These are phyloP conservation scores for Notholithocarpus densiflorus DNA, from an alignment of 306 rosid genomes.

Conservation along the genomic window DNA sequence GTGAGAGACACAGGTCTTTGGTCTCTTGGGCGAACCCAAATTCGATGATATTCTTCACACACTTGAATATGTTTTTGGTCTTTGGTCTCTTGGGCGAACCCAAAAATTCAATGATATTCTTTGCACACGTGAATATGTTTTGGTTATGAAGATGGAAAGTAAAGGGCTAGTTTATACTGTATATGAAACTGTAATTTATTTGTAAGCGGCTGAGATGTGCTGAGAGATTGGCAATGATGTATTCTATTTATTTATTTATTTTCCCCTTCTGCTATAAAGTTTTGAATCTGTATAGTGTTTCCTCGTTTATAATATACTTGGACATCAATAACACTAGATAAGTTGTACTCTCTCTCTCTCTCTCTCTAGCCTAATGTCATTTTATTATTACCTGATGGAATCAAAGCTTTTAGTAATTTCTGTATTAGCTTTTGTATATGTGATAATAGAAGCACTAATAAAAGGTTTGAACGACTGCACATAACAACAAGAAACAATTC, in stretches of 20 bases:
- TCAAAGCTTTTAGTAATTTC: too few relatives aligned
- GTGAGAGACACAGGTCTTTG: constrained; percentile 87
- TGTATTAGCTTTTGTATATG: too few relatives aligned
- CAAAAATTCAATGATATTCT: constrained; percentile 54
- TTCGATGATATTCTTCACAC: constrained; percentile 41
- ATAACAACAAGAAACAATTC: too few relatives aligned
- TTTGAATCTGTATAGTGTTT: not conserved
- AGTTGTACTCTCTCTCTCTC: too few relatives aligned
- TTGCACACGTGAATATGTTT: constrained; percentile 1
- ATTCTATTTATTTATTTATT: not conserved
- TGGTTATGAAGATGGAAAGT: not conserved
- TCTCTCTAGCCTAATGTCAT: too few relatives aligned
- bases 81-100: constrained; percentile 89
- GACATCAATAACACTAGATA: too few relatives aligned
- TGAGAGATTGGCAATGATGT: not conserved
- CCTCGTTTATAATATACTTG: not conserved
- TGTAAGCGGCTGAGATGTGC: not conserved
- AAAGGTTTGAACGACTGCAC: too few relatives aligned
- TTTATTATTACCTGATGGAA: too few relatives aligned
- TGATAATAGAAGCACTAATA: too few relatives aligned
- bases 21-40: constrained; percentile 88
- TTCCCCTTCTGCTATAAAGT: not conserved
- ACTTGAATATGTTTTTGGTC: constrained; percentile 30
- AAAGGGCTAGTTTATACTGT: not conserved
- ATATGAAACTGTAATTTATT: constrained; percentile 16